Percentiles rank a stretch among this genome's conserved stretches.
Evolutionary conservation across 345 rosid genomes (phyloP).

Genomic region (Gossypium turneri): DNA sequence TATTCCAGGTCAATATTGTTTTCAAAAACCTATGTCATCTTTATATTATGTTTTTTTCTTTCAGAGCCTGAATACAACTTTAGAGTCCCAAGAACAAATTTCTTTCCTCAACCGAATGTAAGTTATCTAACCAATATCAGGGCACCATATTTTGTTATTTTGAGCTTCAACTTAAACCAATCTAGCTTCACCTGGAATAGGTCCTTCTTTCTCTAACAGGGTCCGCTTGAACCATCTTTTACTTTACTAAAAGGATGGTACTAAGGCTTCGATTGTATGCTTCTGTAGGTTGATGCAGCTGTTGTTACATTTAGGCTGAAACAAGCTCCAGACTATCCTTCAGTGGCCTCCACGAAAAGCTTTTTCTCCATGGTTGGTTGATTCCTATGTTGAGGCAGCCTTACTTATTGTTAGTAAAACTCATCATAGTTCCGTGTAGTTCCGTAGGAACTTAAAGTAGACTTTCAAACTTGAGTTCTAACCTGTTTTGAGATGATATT

Average conservation of each 20-base stretch:
- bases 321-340: slow-evolving; percentile 68
- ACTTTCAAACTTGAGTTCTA: not conserved
- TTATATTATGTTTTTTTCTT: slow-evolving; percentile 14
- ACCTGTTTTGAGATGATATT: not conserved
- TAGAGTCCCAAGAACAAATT: slow-evolving; percentile 71
- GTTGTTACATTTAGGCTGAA: slow-evolving; percentile 76
- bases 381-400: not conserved
- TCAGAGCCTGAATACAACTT: slow-evolving; percentile 81
- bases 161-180: not conserved
- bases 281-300: slow-evolving; percentile 87
- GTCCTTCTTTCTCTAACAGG: not conserved
- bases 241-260: not conserved
- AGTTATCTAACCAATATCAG: slow-evolving; percentile 16
- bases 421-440: not conserved
- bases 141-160: not conserved
- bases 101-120: slow-evolving; percentile 93
- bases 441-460: not conserved
- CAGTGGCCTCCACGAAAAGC: slow-evolving; percentile 66
- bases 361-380: slow-evolving; percentile 80
- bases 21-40: not conserved
- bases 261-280: not conserved
- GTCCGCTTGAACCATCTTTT: not conserved
- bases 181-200: not conserved
- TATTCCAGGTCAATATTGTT: slow-evolving; percentile 3
- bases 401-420: not conserved